phyloP scores from a whole-genome alignment of 345 rosid species.

The Punica granatum region DNA sequence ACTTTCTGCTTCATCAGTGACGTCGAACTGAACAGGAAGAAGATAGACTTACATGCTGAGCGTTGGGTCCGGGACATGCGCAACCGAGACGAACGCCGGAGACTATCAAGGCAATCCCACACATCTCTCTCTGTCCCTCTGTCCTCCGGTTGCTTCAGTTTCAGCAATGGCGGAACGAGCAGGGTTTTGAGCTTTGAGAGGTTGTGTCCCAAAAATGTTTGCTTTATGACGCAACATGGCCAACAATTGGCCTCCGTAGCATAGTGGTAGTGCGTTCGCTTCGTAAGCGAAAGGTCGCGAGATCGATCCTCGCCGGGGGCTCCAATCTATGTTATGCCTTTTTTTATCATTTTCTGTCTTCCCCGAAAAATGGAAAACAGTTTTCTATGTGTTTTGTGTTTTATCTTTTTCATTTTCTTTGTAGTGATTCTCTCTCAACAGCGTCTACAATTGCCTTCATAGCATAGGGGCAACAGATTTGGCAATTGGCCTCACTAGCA shows the following conservation, averaged over 20 bases:
- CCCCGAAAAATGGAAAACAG: no score
- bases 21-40: background rate
- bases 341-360: no score
- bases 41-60: slow-evolving; percentile 21
- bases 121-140: slow-evolving; percentile 32
- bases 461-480: no score
- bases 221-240: no score
- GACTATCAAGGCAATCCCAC: slow-evolving; percentile 66
- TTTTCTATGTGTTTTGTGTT: no score
- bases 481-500: no score
- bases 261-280: slow-evolving; percentile 99
- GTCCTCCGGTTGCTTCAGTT: background rate
- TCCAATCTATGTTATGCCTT: background rate
- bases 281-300: slow-evolving; percentile 99
- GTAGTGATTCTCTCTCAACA: no score
- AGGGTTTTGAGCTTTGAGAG: background rate
- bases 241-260: slow-evolving; percentile 47
- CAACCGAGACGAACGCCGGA: slow-evolving; percentile 46
- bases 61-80: slow-evolving; percentile 19
- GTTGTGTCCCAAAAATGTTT: no score
- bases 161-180: background rate
- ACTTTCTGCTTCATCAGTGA: background rate
- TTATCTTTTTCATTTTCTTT: no score
- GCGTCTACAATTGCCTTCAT: slow-evolving; percentile 31
- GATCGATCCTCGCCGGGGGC: slow-evolving; percentile 67